Evolutionary conservation across 2,329 filamentous ascomycete genomes (phyloP).

Genomic region (Ilyonectria destructans): DNA sequence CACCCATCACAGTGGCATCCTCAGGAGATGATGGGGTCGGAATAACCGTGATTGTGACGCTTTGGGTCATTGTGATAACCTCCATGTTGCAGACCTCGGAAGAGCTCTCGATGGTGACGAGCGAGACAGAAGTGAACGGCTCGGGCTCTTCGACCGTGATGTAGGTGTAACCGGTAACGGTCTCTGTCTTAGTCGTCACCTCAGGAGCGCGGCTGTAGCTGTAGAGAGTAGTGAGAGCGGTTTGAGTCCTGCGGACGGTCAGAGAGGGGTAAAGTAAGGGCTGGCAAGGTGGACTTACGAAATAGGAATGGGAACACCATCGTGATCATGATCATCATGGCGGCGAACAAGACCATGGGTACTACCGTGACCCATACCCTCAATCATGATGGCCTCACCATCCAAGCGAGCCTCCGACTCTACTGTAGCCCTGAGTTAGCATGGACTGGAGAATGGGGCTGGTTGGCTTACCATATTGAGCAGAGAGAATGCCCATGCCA

Average conservation of each 20-base stretch:
- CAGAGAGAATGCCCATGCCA: slow-evolving; percentile 50
- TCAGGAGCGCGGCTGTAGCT: slow-evolving; percentile 44
- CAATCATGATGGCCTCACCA: not conserved
- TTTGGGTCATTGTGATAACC: slow-evolving; percentile 46
- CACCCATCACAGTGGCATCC: slow-evolving; percentile 45
- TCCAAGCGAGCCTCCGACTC: slow-evolving; percentile 16
- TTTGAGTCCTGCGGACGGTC: slow-evolving; percentile 52
- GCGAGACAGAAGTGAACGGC: slow-evolving; percentile 45
- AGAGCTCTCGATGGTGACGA: slow-evolving; percentile 45
- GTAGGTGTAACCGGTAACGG: slow-evolving; percentile 50
- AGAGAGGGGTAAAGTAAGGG: slow-evolving; percentile 8
- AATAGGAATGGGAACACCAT: slow-evolving; percentile 51
- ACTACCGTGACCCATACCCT: not conserved
- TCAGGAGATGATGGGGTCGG: slow-evolving; percentile 45
- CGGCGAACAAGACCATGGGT: slow-evolving; percentile 34
- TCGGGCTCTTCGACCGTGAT: slow-evolving; percentile 48
- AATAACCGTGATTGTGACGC: slow-evolving; percentile 50
- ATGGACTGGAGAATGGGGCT: not conserved
- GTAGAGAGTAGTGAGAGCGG: slow-evolving; percentile 54
- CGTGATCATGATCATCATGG: slow-evolving; percentile 16
- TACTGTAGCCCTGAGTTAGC: slow-evolving; percentile 22
- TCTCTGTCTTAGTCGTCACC: slow-evolving; percentile 41
- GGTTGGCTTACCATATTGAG: slow-evolving; percentile 46
- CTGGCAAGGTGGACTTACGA: slow-evolving; percentile 50
- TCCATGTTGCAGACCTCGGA: slow-evolving; percentile 43